Evolutionary conservation across 2,329 filamentous ascomycete genomes (phyloP).

Genomic region (Hymenoscyphus linearis): DNA sequence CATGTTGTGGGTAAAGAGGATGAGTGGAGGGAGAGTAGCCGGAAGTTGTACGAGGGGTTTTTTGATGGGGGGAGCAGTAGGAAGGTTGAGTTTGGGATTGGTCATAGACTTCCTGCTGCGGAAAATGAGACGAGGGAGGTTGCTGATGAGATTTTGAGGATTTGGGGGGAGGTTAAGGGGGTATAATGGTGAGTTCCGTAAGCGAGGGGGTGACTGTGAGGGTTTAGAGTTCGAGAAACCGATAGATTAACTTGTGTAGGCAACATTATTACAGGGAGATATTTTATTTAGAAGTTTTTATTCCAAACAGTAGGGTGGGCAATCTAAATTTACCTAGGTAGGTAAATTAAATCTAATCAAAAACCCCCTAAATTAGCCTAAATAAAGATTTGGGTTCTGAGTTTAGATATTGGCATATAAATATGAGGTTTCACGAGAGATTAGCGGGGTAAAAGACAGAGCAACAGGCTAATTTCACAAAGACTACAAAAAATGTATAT

Average conservation of each 20-base stretch:
- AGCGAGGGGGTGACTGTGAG: background rate
- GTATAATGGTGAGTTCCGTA: background rate
- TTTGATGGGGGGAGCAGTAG: conserved; percentile 16
- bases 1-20: conserved; percentile 24
- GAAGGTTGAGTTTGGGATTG: conserved; percentile 21
- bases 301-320: no score
- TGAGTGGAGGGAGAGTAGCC: conserved; percentile 19
- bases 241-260: background rate
- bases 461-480: no score
- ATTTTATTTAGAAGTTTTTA: no score
- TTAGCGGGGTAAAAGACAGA: no score
- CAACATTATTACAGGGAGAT: background rate
- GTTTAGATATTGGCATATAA: no score
- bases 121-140: conserved; percentile 20
- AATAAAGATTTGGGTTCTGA: no score
- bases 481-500: no score
- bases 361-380: no score
- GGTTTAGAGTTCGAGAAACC: background rate
- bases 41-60: conserved; percentile 12
- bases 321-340: no score
- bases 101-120: conserved; percentile 21
- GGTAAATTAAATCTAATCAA: no score
- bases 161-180: conserved; percentile 5
- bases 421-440: no score
- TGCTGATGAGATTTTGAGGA: conserved; percentile 20